Evolutionary conservation across 768 basidiomycete species (phyloP), one percentile per base, ranked within the genome.

Genomic region (Chalciporus chontae): DNA sequence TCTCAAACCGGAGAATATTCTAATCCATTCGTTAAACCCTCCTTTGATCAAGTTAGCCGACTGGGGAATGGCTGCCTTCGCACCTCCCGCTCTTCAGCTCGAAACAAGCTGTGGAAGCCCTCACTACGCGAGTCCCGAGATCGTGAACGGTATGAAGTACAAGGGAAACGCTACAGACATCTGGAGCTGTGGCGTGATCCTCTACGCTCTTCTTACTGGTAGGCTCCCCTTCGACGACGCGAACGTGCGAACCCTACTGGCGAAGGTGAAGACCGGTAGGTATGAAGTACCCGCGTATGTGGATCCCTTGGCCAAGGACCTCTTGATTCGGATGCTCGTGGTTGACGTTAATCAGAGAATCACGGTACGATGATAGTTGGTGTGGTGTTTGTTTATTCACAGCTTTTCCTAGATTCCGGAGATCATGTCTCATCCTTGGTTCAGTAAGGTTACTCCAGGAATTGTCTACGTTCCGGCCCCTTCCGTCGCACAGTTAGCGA

Each of bases 41-140:
- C 86, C 86, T 32, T 76, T 92, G 62, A 80, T 98, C 74, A 98
- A 97, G 75, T 89, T 98, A 38, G 94, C 93, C 19, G 95, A 97
- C 70, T 97, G 95, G 83, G 95, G 95, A 18, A 96, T 97, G 95
- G 94, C 95, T 21, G 90, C 94, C 9, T 90, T 96, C 62, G 90
- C 93, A 51, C 87, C 88, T 36, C 89, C 88, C 34, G 80, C 84
- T 36, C 77, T 86, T 38, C 79, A 94, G 56, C 80, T 96, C 23
- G 91, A 95, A 71, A 97, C 95, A 1, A 92, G 89, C 62, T 97
- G 95, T 63, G 95, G 95, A 7, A 91, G 88, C 54, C 95, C 95
- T 53, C 94, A 98, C 69, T 98, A 98, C 55, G 95, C 94, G 5
- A 90, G 87, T 61, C 95, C 95, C 2, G 94, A 98, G 72, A 94